Evolutionary conservation across 805 yeast genomes (phyloP).

Genomic region (Candida lessepsii): DNA sequence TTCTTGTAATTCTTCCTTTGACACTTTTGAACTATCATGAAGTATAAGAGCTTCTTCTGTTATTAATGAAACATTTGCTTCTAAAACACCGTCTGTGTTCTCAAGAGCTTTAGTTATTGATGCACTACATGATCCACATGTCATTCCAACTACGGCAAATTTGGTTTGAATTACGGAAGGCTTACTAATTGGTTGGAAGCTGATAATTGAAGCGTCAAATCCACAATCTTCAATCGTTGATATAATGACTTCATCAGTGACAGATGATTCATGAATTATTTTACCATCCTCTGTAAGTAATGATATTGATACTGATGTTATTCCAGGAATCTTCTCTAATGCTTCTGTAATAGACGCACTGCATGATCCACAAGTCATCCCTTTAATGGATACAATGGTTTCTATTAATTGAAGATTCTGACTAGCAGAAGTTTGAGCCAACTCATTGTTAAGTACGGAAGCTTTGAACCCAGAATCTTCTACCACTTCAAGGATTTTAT

Average conservation of each 20-base stretch:
- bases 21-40: slow-evolving; percentile 37
- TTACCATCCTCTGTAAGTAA: slow-evolving; percentile 38
- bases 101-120: slow-evolving; percentile 59
- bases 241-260: slow-evolving; percentile 20
- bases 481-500: slow-evolving; percentile 19
- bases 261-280: slow-evolving; percentile 23
- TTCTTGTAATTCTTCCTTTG: slow-evolving; percentile 41
- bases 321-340: slow-evolving; percentile 24
- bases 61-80: slow-evolving; percentile 65
- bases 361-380: slow-evolving; percentile 46
- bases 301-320: slow-evolving; percentile 29
- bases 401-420: slow-evolving; percentile 1
- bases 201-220: slow-evolving; percentile 42
- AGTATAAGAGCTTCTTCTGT: slow-evolving; percentile 69
- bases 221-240: slow-evolving; percentile 48
- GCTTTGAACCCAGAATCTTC: slow-evolving; percentile 63
- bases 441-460: neutral
- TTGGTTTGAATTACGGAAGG: neutral
- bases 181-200: neutral
- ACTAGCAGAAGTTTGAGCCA: too few species aligned
- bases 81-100: slow-evolving; percentile 47
- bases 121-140: slow-evolving; percentile 82
- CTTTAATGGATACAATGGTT: slow-evolving; percentile 33
- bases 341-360: slow-evolving; percentile 39
- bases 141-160: slow-evolving; percentile 69